Conservation (phyloP, 768 basidiomycete species). For the Kwoniella sp. region DNA sequence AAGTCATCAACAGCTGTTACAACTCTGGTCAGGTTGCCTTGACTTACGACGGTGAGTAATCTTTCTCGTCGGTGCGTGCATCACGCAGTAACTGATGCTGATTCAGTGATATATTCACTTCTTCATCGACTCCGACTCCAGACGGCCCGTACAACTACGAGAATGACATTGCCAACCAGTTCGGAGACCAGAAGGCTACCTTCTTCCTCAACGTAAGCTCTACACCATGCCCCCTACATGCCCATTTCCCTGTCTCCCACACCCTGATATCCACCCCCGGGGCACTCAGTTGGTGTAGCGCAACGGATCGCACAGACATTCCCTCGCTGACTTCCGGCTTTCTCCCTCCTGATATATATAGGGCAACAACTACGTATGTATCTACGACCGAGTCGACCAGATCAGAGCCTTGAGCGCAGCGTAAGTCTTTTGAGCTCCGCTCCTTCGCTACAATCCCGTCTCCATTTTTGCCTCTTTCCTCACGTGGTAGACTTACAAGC, state of each 20-base stretch:
- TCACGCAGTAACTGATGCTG: background rate
- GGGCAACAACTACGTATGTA: conserved; percentile 55
- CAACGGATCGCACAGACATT: no score
- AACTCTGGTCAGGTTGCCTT: conserved; percentile 49
- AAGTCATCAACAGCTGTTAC: conserved; percentile 46
- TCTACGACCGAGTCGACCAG: conserved; percentile 50
- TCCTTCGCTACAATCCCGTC: background rate
- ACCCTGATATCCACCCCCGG: no score
- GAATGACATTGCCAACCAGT: conserved; percentile 33
- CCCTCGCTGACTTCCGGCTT: no score
- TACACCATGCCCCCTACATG: background rate
- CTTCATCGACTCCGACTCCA: conserved; percentile 18
- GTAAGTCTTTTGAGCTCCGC: conserved; percentile 25
- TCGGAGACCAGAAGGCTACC: conserved; percentile 46
- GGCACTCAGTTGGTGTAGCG: no score
- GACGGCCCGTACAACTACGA: conserved; percentile 52
- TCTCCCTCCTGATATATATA: no score
- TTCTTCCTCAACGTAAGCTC: conserved; percentile 55
- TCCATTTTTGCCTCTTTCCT: no score
- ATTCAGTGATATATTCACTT: background rate
- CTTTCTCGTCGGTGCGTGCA: background rate
- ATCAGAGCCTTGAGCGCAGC: conserved; percentile 38
- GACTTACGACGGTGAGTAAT: conserved; percentile 54
- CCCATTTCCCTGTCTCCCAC: no score
- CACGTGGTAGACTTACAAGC: no score